Base-by-base conservation (phyloP, 2,329 filamentous ascomycete species). In the Fusarium brevicatenulatum region DNA sequence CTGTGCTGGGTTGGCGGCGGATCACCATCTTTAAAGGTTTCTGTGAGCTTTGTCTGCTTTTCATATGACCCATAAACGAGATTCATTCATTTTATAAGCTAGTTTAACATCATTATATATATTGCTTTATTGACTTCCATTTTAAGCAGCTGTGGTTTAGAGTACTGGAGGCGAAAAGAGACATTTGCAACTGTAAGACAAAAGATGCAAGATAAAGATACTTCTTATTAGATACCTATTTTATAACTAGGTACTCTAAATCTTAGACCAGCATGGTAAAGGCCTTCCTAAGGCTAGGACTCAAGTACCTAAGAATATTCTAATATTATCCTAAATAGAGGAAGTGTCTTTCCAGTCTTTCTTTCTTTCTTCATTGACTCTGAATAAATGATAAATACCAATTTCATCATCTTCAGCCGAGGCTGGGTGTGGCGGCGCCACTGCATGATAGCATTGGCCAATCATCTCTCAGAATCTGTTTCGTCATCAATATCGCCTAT, bases 401-500 rank as follows among this genome's bases (percentile, higher is more conserved):
- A 58, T 34, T 28, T 43, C 19, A 49, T 49, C 30, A 57, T 36
- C 42, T 57, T 36, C 54, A 28, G 28, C 52, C 67, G 57, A 63
- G 65, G 67, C 43, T n/a, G 37, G 30, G 57, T 30, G 55, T 56
- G 54, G 46, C 42, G 30, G 53, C 47, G 23, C 46, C 46, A 25
- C 47, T 30, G 57, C 15, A 3, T 66, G 63, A 77, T 19, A 3
- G 68, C 57, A 76, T 77, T 76, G 70, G 62, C 28, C 68, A 64
- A 69, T 62, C n/a, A 50, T 23, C 44, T 52, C n/a, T 57, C n/a
- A 58, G 63, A 7, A 25, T 25, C 25, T 44, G 39, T 58, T 75
- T 76, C 76, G 76, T 78, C 76, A 78, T 77, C 63, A 62, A 54
- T 28, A 36, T 50, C 40, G 42, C 40, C 71, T 63, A 71, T 75